A percentile compares a stretch with the other conserved stretches of the same genome.
Evolutionary conservation across 2,329 filamentous ascomycete genomes (phyloP).

Genomic region (Fusarium buharicum): DNA sequence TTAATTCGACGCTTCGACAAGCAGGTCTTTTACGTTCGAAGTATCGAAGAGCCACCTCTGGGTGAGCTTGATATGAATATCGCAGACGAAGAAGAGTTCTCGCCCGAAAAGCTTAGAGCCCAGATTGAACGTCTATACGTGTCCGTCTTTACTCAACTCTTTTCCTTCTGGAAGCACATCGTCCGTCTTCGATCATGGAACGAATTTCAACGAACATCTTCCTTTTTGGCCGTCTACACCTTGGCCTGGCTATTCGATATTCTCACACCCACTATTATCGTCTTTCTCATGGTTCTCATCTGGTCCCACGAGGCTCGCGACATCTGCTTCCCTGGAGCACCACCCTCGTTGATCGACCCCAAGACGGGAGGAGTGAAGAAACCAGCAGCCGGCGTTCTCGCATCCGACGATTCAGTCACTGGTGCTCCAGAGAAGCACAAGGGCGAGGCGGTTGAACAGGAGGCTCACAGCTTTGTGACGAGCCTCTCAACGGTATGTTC

Average conservation of each 20-base stretch:
- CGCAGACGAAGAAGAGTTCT: conserved; percentile 84
- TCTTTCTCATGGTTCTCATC: conserved; percentile 72
- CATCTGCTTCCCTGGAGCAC: conserved; percentile 79
- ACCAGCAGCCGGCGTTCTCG: conserved; percentile 78
- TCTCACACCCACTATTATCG: conserved; percentile 69
- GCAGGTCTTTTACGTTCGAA: conserved; percentile 74
- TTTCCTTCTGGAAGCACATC: conserved; percentile 77
- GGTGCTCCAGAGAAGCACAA: conserved; percentile 85
- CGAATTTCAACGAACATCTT: conserved; percentile 73
- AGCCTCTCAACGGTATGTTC: conserved; percentile 63
- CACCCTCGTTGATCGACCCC: conserved; percentile 75
- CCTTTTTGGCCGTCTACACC: conserved; percentile 67
- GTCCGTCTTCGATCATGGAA: conserved; percentile 82
- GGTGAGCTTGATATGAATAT: conserved; percentile 82
- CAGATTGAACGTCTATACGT: conserved; percentile 85
- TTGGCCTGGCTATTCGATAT: conserved; percentile 78
- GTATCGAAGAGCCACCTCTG: conserved; percentile 61
- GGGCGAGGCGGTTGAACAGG: conserved; percentile 84
- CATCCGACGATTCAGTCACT: conserved; percentile 79
- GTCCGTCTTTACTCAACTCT: conserved; percentile 75
- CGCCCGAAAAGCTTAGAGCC: conserved; percentile 81
- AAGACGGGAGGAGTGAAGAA: conserved; percentile 80
- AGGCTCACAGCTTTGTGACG: conserved; percentile 83
- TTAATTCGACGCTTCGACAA: conserved; percentile 80
- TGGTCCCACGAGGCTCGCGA: conserved; percentile 70